A percentile compares a stretch with the other conserved stretches of the same genome.
Conservation (phyloP, 1,139 yeast genomes). For the Pichia sp. region DNA sequence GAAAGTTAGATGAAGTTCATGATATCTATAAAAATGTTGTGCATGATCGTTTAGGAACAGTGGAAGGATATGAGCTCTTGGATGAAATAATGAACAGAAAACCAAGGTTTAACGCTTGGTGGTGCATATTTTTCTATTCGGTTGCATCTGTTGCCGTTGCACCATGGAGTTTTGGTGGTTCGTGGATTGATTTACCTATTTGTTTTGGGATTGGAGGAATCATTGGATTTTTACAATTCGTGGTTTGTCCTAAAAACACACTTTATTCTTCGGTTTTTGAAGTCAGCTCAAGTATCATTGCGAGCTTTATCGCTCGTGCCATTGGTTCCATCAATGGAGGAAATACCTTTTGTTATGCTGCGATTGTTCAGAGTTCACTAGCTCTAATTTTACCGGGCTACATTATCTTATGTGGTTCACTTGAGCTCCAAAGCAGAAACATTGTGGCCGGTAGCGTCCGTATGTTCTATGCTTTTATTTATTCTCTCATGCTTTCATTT, state of each 20-base stretch:
- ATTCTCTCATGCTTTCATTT: constrained; percentile 83
- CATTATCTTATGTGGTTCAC: constrained; percentile 83
- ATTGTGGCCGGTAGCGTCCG: constrained; percentile 91
- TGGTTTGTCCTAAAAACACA: constrained; percentile 78
- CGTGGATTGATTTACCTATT: constrained; percentile 85
- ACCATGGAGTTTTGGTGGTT: constrained; percentile 86
- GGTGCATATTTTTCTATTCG: constrained; percentile 75
- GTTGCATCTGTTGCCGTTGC: constrained; percentile 77
- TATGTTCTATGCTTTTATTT: constrained; percentile 93
- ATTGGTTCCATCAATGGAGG: constrained; percentile 72
- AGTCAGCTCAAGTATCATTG: constrained; percentile 82
- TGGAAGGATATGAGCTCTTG: constrained; percentile 70
- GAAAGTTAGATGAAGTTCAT: constrained; percentile 78
- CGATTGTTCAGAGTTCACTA: constrained; percentile 83
- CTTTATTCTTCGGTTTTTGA: constrained; percentile 88
- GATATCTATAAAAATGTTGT: constrained; percentile 80
- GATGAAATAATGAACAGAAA: constrained; percentile 61
- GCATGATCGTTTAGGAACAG: constrained; percentile 82
- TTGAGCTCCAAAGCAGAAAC: constrained; percentile 84
- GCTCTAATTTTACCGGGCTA: constrained; percentile 92
- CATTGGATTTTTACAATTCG: constrained; percentile 78
- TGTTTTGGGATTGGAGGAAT: constrained; percentile 74
- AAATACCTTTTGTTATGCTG: constrained; percentile 72
- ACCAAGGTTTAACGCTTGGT: constrained; percentile 68
- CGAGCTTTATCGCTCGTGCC: constrained; percentile 81